These are phyloP conservation scores for Ogataea henricii DNA, from an alignment of 805 yeast genomes.

Conservation along the genomic window DNA sequence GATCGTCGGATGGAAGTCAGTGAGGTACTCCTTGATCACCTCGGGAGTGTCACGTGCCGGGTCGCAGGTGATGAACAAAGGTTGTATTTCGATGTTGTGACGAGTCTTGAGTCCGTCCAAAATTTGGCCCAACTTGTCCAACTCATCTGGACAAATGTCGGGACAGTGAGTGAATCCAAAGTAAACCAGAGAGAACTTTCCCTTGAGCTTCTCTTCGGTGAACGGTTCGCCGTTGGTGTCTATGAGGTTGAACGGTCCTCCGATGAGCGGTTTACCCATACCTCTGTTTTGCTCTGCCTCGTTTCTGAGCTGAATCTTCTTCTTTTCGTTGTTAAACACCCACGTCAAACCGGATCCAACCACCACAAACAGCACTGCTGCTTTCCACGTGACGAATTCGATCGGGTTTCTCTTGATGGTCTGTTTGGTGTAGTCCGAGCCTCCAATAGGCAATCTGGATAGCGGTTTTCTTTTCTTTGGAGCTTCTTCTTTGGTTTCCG, in stretches of 20 bases:
- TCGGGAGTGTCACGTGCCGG: constrained; percentile 94
- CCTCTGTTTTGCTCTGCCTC: constrained; percentile 87
- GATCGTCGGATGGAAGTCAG: constrained; percentile 87
- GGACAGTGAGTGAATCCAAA: constrained; percentile 98
- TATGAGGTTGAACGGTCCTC: constrained; percentile 79
- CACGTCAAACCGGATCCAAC: constrained; percentile 74
- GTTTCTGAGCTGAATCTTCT: constrained; percentile 67
- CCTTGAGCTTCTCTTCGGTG: constrained; percentile 74
- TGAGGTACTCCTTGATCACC: constrained; percentile 76
- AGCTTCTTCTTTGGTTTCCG: not conserved
- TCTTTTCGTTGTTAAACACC: constrained; percentile 75
- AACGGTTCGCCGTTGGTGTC: constrained; percentile 74
- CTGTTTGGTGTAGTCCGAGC: constrained; percentile 37
- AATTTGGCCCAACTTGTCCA: constrained; percentile 84
- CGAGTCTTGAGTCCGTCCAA: constrained; percentile 57
- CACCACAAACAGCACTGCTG: constrained; percentile 62
- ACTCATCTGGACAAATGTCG: constrained; percentile 97
- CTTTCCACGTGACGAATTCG: constrained; percentile 86
- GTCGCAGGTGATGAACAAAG: constrained; percentile 93
- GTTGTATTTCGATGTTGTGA: constrained; percentile 66
- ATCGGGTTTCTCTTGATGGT: constrained; percentile 42
- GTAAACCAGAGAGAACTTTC: constrained; percentile 82
- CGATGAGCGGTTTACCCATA: constrained; percentile 88
- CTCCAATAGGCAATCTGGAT: constrained; percentile 80
- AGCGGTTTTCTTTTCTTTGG: constrained; percentile 55